phyloP scores from a whole-genome alignment of 2,329 filamentous ascomycete species.

The Cadophora gregata region DNA sequence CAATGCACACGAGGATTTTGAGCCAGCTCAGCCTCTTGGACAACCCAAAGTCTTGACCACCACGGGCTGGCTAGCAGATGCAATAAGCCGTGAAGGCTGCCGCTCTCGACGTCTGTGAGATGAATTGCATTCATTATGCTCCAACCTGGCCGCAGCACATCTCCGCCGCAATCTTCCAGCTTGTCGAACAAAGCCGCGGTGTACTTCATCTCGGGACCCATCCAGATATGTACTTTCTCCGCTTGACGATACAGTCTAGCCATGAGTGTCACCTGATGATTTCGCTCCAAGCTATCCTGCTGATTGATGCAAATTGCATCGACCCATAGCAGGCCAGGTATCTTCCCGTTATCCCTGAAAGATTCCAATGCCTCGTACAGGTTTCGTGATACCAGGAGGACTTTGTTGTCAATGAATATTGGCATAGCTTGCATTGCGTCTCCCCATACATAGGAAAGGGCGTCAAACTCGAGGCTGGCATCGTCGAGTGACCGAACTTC shows the following conservation, averaged over 20 bases:
- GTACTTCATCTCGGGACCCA: neutral
- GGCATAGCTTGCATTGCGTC: neutral
- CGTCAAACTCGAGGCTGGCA: neutral
- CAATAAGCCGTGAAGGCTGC: too few relatives aligned
- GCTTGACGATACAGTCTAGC: neutral
- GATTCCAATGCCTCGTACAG: neutral
- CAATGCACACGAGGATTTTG: too few relatives aligned
- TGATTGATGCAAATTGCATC: neutral
- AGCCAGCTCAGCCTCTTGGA: too few relatives aligned
- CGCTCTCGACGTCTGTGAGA: too few relatives aligned
- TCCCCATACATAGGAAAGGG: neutral
- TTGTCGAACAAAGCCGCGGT: neutral
- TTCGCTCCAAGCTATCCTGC: neutral
- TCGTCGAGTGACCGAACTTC: constrained; percentile 1
- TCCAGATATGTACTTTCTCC: neutral
- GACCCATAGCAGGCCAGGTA: neutral
- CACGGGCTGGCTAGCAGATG: too few relatives aligned
- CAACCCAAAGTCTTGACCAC: too few relatives aligned
- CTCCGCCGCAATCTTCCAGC: too few relatives aligned
- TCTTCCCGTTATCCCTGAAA: neutral
- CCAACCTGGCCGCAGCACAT: too few relatives aligned
- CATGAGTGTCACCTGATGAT: too few relatives aligned
- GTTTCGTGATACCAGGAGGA: neutral
- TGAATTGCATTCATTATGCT: too few relatives aligned
- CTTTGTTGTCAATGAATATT: neutral